Base-by-base conservation (phyloP, 2,329 filamentous ascomycete species). In the Penicillium sclerotiorum region DNA sequence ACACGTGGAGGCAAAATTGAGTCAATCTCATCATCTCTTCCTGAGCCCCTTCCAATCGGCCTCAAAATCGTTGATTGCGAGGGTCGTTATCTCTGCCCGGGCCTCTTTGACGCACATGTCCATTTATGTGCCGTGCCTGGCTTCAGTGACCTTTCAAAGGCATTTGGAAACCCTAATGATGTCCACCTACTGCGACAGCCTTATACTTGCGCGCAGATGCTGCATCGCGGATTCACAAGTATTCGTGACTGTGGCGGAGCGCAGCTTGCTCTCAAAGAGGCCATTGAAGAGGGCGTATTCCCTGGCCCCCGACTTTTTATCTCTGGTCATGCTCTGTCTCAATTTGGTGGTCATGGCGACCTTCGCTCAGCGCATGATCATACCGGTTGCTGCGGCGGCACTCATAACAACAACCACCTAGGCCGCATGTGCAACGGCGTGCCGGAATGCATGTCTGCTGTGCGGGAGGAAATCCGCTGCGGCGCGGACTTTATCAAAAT, bases 401-500 rank as follows among this genome's bases (percentile, higher is more conserved):
- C 49, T 1, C 58, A 60, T 15, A 51, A 39, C 65, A 71, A 56
- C 8, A 60, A 71, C 64, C 15, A 56, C 25, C 25, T 61, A 15
- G 41, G 53, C 32, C 4, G 76, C 71, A 65, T 83, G 3, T 78
- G 75, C 45, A 79, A 83, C 60, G 80, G 81, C 2, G 79, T 82
- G 2, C 71, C 79, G 0, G 78, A 80, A 37, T 83, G 81, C 52
- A 69, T 81, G 44, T 71, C 74, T 25, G 76, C 73, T 1, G 73
- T 78, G 1, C 71, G 82, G 5, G 80, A 83, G 45, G 76, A 84
- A 59, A 63, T 85, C 0, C 72, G 81, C 7, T 72, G 67, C 4
- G 82, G 81, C 3, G 78, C 80, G 0, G 78, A 84, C 56, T 84
- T 84, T 56, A 75, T 85, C 63, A 85, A 84, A 63, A 80, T 85